Base-by-base conservation (phyloP, 2,329 filamentous ascomycete species). In the Penicillium palitans region DNA sequence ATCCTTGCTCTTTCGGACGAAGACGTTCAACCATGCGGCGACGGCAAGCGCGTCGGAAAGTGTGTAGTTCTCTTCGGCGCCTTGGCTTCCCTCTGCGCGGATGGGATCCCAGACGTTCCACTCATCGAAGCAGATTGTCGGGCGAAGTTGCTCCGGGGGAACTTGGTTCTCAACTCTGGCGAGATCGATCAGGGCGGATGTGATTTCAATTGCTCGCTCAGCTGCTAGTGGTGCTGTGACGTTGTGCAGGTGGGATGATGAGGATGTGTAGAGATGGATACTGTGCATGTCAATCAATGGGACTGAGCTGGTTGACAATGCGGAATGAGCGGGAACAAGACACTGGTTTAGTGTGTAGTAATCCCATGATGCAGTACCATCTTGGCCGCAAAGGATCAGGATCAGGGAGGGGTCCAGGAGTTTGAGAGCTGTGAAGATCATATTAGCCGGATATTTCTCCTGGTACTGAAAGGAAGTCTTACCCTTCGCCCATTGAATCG, bases 51-150 rank as follows among this genome's bases (percentile, higher is more conserved):
- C 88, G 64, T 92, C 89, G 0, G 87, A 90, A 8, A 92, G 81
- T 0, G 87, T 91, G 76, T 92, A 90, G 66, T 75, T 78, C 70
- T 92, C 89, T 74, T 92, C 89, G 6, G 87, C 90, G 17, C 90
- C 90, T 60, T 83, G 73, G 66, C 89, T 85, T 17, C 90, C 90
- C 0, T 87, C 87, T 0, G 89, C 89, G 9, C 89, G 84, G 53
- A 81, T 79, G 0, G 88, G 87, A 66, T 91, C 88, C 89, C 89
- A 93, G 9, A 92, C 89, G 71, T 92, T 93, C 90, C 90, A 92
- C 74, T 92, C 89, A 70, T 93, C 90, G 70, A 92, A 92, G 79
- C 89, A 92, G 71, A 93, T 90, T 52, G 82, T 88, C 47, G 85
- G 87, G 4, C 83, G 78, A 4, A 84, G 83, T n/a, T 87, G 83